phyloP scores from a whole-genome alignment of 1,284 basidiomycete species.

The Leccinum solheimii region DNA sequence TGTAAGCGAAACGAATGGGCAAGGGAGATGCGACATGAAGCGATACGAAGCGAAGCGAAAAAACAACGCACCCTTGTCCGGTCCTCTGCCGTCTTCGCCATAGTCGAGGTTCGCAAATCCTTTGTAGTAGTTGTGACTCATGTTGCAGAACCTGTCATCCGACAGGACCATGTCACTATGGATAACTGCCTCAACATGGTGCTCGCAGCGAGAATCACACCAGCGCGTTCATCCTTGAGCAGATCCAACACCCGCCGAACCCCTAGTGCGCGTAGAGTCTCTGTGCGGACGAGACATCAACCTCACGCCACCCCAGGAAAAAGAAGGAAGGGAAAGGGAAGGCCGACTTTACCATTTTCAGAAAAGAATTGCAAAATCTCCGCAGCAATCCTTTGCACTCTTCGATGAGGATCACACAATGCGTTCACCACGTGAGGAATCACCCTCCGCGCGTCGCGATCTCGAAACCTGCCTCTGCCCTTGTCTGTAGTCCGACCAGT shows the following conservation, averaged over 20 bases:
- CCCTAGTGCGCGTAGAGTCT: conserved; percentile 12
- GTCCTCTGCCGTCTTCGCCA: conserved; percentile 4
- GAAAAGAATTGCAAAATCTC: conserved; percentile 17
- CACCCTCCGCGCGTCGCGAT: conserved; percentile 5
- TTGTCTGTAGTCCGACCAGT: conserved; percentile 8
- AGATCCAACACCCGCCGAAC: conserved; percentile 16
- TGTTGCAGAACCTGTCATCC: conserved; percentile 13
- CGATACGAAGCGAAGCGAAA: neutral
- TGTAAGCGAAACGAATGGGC: neutral
- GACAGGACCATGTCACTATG: conserved; percentile 9
- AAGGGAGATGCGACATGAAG: neutral
- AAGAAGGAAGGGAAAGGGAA: neutral
- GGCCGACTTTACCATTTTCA: conserved; percentile 12
- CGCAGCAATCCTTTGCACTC: conserved; percentile 20
- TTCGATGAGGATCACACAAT: conserved; percentile 17
- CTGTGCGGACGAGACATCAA: conserved; percentile 2
- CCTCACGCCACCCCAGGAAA: neutral
- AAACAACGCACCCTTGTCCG: neutral
- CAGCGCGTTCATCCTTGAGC: conserved; percentile 20
- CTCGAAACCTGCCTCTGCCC: neutral
- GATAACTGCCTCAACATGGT: conserved; percentile 15
- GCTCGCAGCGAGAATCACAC: conserved; percentile 21
- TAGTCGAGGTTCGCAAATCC: conserved; percentile 19
- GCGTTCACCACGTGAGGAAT: conserved; percentile 19
- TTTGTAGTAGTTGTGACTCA: conserved; percentile 25